These are phyloP conservation scores for Leishmania turanica DNA, from an alignment of 208 protist genomes.

Conservation along the genomic window DNA sequence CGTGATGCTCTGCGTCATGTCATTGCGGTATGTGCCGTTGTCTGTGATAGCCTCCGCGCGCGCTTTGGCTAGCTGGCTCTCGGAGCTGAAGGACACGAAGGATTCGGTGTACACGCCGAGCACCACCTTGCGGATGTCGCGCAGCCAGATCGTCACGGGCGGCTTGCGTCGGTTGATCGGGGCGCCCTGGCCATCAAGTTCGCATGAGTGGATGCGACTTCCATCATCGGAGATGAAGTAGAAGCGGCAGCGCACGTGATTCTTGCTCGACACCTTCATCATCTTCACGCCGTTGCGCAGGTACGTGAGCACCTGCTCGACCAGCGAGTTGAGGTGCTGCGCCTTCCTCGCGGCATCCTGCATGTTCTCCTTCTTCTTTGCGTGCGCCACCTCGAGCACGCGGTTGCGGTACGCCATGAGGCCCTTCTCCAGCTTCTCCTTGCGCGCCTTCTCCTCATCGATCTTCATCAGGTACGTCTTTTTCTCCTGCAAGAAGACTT, in stretches of 20 bases:
- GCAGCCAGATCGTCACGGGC: conserved; percentile 81
- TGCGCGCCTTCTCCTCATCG: conserved; percentile 84
- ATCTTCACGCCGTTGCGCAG: conserved; percentile 83
- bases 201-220: conserved; percentile 88
- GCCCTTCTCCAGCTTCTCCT: conserved; percentile 89
- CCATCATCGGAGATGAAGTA: conserved; percentile 91
- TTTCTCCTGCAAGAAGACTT: conserved; percentile 87
- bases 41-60: conserved; percentile 73
- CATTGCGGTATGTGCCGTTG: conserved; percentile 79
- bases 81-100: conserved; percentile 73
- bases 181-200: conserved; percentile 76
- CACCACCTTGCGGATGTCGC: conserved; percentile 86
- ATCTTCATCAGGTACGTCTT: conserved; percentile 75
- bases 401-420: conserved; percentile 83
- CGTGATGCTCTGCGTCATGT: conserved; percentile 79
- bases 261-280: conserved; percentile 89
- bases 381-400: conserved; percentile 74
- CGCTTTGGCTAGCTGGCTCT: conserved; percentile 70
- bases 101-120: conserved; percentile 86
- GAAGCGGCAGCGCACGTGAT: conserved; percentile 71
- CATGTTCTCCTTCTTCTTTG: conserved; percentile 85
- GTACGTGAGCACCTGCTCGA: conserved; percentile 90
- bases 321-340: conserved; percentile 76
- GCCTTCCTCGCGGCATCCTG: conserved; percentile 86
- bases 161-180: conserved; percentile 88